Base-by-base conservation (phyloP, 768 basidiomycete genomes). In the Calvatia gigantea region DNA sequence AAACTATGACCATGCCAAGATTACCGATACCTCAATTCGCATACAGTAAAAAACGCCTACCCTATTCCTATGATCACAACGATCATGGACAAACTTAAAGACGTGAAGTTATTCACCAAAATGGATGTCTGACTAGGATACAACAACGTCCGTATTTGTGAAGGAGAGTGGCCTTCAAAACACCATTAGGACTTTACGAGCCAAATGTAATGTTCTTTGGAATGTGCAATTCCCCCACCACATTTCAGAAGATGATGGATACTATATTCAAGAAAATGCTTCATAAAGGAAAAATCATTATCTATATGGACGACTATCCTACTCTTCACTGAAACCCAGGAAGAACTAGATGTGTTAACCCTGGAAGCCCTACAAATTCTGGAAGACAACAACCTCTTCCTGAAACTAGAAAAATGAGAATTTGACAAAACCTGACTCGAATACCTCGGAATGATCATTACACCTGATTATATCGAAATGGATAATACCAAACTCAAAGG, bases 271-370 rank as follows among this genome's bases (percentile, higher is more conserved):
- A 1, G 0, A 14, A 29, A 9, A 15, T n/a, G 2, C 8, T 42
- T 1, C 1, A n/a, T 29, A 32, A n/a, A 31, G 15, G n/a, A 47
- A 15, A n/a, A 47, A 21, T 47, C 15, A 37, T 70, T 1, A 62
- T 76, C 1, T 76, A 80, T 58, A 59, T 77, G 25, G 73, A 77
- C 67, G 1, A 53, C 58, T n/a, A 71, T 76, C 0, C 33, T 35
- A 1, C 9, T 45, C 5, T 14, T 12, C n/a, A 28, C 44, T 1
- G 19, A 41, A n/a, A 41, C 38, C 1, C n/a, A 17, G 4, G 38
- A 41, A 41, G 38, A 41, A 41, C 5, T 41, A 2, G 0, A 3
- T 1, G 3, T 3, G 2, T 29, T 62, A 0, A 54, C 48, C 0
- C n/a, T 35, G 1, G 17, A 50, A 15, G 63, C 62, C 4, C 55